phyloP scores from a whole-genome alignment of 2,329 filamentous ascomycete genomes.

The Cordyceps fumosorosea region DNA sequence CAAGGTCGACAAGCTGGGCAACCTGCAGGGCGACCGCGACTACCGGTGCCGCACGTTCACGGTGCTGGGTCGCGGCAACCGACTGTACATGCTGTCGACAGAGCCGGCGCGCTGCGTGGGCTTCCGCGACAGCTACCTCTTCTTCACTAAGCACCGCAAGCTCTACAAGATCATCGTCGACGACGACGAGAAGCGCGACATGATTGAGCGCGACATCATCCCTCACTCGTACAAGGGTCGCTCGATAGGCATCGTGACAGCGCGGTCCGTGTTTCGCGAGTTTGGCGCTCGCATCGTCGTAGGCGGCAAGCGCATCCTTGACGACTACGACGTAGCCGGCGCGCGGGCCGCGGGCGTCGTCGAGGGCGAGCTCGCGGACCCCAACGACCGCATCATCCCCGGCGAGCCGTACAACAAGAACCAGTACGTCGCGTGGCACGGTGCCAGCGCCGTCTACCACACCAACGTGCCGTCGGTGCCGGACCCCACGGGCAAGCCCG shows the following conservation, averaged over 20 bases:
- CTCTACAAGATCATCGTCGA: slow-evolving; percentile 98
- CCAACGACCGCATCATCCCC: slow-evolving; percentile 70
- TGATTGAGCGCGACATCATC: slow-evolving; percentile 93
- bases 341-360: slow-evolving; percentile 69
- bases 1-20: slow-evolving; percentile 87
- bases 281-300: slow-evolving; percentile 94
- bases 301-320: slow-evolving; percentile 74
- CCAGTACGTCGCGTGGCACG: slow-evolving; percentile 97
- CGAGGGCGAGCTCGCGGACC: slow-evolving; percentile 88
- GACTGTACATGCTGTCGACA: slow-evolving; percentile 97
- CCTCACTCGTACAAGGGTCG: slow-evolving; percentile 98
- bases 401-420: slow-evolving; percentile 96
- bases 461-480: slow-evolving; percentile 73
- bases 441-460: slow-evolving; percentile 92
- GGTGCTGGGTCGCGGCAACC: slow-evolving; percentile 71
- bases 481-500: slow-evolving; percentile 65
- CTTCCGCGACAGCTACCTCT: slow-evolving; percentile 95
- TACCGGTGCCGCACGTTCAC: slow-evolving; percentile 96
- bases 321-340: slow-evolving; percentile 81
- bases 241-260: slow-evolving; percentile 93
- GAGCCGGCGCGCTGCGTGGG: slow-evolving; percentile 95
- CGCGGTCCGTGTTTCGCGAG: slow-evolving; percentile 92
- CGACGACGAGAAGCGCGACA: slow-evolving; percentile 92
- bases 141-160: slow-evolving; percentile 96
- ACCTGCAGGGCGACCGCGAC: slow-evolving; percentile 75